phyloP scores from a whole-genome alignment of 495 filamentous ascomycete species.

The Jackrogersella minutella region DNA sequence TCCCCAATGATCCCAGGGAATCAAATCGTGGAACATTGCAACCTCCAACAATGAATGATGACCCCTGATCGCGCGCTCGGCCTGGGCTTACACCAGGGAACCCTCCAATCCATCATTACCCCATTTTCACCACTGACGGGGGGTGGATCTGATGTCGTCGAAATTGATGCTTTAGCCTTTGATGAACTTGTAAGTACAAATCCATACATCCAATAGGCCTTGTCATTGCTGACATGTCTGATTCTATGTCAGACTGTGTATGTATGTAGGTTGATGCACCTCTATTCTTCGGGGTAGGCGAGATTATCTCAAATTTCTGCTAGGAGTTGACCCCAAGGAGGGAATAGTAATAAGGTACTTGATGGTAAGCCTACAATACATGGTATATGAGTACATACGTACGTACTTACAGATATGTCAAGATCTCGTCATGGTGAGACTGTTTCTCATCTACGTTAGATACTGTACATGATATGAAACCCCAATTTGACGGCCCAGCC shows the following conservation, averaged over 20 bases:
- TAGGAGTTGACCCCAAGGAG: slow-evolving; percentile 20
- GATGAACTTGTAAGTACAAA: neutral
- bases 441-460: neutral
- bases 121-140: slow-evolving; percentile 23
- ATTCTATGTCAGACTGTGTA: slow-evolving; percentile 30
- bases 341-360: slow-evolving; percentile 15
- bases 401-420: too few species aligned
- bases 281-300: slow-evolving; percentile 34
- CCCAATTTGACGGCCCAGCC: neutral
- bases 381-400: too few species aligned
- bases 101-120: slow-evolving; percentile 11
- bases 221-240: slow-evolving; percentile 34
- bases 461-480: slow-evolving; percentile 22
- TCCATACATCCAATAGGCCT: slow-evolving; percentile 3
- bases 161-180: slow-evolving; percentile 25
- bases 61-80: slow-evolving; percentile 18
- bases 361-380: slow-evolving; percentile 7
- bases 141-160: slow-evolving; percentile 6
- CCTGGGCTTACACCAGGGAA: neutral
- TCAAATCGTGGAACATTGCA: slow-evolving; percentile 35
- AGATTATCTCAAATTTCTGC: slow-evolving; percentile 35
- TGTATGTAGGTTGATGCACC: slow-evolving; percentile 11
- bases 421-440: slow-evolving; percentile 18
- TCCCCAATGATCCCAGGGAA: slow-evolving; percentile 33
- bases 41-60: slow-evolving; percentile 27